These are phyloP conservation scores for Salix purpurea DNA, from an alignment of 345 rosid species.

Conservation along the genomic window DNA sequence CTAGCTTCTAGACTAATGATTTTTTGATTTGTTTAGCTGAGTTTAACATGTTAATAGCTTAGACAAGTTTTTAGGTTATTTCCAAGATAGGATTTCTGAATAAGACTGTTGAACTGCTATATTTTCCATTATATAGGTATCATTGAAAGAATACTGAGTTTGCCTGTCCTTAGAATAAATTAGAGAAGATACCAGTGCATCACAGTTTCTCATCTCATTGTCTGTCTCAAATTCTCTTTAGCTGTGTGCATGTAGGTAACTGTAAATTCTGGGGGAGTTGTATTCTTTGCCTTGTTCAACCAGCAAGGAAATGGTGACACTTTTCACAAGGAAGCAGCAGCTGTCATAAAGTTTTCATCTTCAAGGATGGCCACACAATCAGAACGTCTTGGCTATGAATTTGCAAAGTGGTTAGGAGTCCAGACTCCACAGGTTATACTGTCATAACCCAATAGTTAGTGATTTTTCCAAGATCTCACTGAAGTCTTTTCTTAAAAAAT, in stretches of 20 bases:
- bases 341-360: constrained; percentile 94
- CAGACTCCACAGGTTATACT: constrained; percentile 81
- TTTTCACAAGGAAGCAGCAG: constrained; percentile 73
- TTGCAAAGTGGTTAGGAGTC: constrained; percentile 91
- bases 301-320: constrained; percentile 42
- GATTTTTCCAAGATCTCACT: not conserved
- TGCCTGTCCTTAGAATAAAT: not conserved
- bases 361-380: constrained; percentile 99
- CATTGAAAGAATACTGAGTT: not conserved
- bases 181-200: not conserved
- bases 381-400: constrained; percentile 97
- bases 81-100: not conserved
- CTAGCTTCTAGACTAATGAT: not conserved
- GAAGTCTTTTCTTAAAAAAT: not conserved
- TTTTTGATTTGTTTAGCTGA: not conserved
- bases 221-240: constrained; percentile 25
- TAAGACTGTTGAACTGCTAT: not conserved
- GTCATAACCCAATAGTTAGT: constrained; percentile 8
- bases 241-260: constrained; percentile 59
- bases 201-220: constrained; percentile 3
- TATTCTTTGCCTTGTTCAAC: constrained; percentile 88
- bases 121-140: not conserved
- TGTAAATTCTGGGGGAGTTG: constrained; percentile 98
- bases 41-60: not conserved
- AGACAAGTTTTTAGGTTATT: not conserved